A percentile compares a stretch with the other conserved stretches of the same genome.
Conservation (phyloP, 2,329 filamentous ascomycete species). For the Neoascochyta sp. region DNA sequence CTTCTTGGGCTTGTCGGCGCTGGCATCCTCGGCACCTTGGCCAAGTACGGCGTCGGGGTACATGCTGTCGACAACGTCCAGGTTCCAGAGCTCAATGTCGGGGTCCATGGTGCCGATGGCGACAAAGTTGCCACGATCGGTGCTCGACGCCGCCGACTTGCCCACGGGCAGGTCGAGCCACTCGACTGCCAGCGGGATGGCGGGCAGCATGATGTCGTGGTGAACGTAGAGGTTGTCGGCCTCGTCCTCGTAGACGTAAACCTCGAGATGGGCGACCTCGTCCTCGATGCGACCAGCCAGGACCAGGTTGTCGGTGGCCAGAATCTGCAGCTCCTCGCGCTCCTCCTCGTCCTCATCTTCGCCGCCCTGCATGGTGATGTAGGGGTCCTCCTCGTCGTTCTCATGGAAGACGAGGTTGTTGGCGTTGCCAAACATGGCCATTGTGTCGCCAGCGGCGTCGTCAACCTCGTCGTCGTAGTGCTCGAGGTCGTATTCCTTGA, state of each 20-base stretch:
- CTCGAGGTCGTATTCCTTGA: constrained; percentile 94
- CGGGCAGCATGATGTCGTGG: constrained; percentile 98
- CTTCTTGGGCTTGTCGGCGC: constrained; percentile 64
- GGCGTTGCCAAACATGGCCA: constrained; percentile 93
- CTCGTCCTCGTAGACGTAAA: constrained; percentile 95
- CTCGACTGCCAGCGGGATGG: constrained; percentile 91
- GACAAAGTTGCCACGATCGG: constrained; percentile 80
- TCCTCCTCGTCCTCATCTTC: constrained; percentile 78
- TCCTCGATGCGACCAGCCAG: constrained; percentile 93
- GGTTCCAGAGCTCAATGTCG: constrained; percentile 97
- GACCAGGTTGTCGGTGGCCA: constrained; percentile 88
- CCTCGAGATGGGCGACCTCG: constrained; percentile 91
- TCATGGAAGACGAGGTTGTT: constrained; percentile 92
- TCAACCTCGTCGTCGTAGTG: constrained; percentile 85
- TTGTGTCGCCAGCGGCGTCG: constrained; percentile 66
- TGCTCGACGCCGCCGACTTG: constrained; percentile 51
- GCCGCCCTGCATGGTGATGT: constrained; percentile 78
- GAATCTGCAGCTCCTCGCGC: constrained; percentile 86
- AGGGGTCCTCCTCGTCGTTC: constrained; percentile 91
- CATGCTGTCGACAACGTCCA: constrained; percentile 95
- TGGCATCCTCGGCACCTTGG: constrained; percentile 53
- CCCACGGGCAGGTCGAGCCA: constrained; percentile 93
- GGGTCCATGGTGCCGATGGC: constrained; percentile 96
- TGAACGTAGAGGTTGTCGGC: constrained; percentile 98
- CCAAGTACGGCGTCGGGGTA: constrained; percentile 96